Conservation (phyloP, 2,329 filamentous ascomycete species). For the Ilyonectria sp. region DNA sequence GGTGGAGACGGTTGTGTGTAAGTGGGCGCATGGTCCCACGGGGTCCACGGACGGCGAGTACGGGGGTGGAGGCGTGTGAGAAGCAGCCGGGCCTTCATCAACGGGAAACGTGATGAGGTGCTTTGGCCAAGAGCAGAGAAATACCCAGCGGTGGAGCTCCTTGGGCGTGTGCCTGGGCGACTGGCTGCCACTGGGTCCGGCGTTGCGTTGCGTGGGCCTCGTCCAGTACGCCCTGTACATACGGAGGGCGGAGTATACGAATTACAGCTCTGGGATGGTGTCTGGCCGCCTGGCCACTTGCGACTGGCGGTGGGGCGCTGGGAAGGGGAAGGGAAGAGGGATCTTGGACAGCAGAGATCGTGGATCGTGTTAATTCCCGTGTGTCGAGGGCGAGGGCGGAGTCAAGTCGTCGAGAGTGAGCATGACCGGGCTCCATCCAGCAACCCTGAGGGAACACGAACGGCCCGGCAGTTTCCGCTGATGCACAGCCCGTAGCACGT, state of each 20-base stretch:
- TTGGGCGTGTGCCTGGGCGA: conserved; percentile 30
- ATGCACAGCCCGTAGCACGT: background rate
- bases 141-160: conserved; percentile 9
- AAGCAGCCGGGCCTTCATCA: background rate
- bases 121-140: conserved; percentile 18
- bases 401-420: conserved; percentile 17
- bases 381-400: conserved; percentile 23
- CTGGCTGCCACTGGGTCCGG: conserved; percentile 18
- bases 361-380: conserved; percentile 45
- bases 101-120: conserved; percentile 30
- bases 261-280: conserved; percentile 17
- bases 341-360: conserved; percentile 45
- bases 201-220: background rate
- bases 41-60: background rate
- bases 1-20: conserved; percentile 11
- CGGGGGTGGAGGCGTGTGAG: conserved; percentile 1
- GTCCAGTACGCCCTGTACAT: background rate
- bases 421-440: conserved; percentile 14
- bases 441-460: conserved; percentile 36
- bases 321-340: conserved; percentile 17
- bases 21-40: conserved; percentile 17
- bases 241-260: conserved; percentile 3
- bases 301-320: conserved; percentile 1
- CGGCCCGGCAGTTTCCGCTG: conserved; percentile 37
- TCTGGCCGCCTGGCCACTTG: conserved; percentile 15